Evolutionary conservation across 805 yeast genomes (phyloP).

Genomic region (Wickerhamomyces hampshirensis): DNA sequence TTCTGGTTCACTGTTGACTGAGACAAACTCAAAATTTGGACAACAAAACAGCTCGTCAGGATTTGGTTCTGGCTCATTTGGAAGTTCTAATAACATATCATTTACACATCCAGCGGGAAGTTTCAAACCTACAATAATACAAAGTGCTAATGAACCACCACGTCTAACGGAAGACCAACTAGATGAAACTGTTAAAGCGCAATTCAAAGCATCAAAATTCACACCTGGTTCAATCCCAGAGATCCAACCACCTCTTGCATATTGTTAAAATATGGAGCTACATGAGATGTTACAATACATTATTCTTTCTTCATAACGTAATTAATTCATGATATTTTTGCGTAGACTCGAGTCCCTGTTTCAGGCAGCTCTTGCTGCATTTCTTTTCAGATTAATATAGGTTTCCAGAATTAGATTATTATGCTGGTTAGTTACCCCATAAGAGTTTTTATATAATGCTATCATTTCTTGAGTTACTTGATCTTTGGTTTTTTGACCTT

Average conservation of each 20-base stretch:
- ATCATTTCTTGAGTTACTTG: slow-evolving; percentile 54
- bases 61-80: slow-evolving; percentile 12
- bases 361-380: slow-evolving; percentile 8
- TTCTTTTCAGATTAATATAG: slow-evolving; percentile 19
- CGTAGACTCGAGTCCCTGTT: too few species aligned
- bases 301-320: background rate
- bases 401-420: slow-evolving; percentile 32
- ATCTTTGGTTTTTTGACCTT: slow-evolving; percentile 50
- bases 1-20: background rate
- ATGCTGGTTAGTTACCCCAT: slow-evolving; percentile 40
- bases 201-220: slow-evolving; percentile 46
- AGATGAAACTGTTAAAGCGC: slow-evolving; percentile 37
- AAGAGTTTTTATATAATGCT: slow-evolving; percentile 58
- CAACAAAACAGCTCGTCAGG: slow-evolving; percentile 1
- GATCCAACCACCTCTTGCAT: slow-evolving; percentile 58
- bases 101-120: slow-evolving; percentile 6
- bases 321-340: too few species aligned
- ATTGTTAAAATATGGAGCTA: slow-evolving; percentile 29
- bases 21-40: background rate
- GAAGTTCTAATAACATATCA: slow-evolving; percentile 2
- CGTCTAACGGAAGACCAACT: slow-evolving; percentile 33
- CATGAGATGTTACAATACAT: slow-evolving; percentile 1
- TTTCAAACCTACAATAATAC: slow-evolving; percentile 25
- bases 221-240: slow-evolving; percentile 67
- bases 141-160: slow-evolving; percentile 30